These are phyloP conservation scores for Taiozyma onychis DNA, from an alignment of 1,139 yeast genomes.

Conservation along the genomic window DNA sequence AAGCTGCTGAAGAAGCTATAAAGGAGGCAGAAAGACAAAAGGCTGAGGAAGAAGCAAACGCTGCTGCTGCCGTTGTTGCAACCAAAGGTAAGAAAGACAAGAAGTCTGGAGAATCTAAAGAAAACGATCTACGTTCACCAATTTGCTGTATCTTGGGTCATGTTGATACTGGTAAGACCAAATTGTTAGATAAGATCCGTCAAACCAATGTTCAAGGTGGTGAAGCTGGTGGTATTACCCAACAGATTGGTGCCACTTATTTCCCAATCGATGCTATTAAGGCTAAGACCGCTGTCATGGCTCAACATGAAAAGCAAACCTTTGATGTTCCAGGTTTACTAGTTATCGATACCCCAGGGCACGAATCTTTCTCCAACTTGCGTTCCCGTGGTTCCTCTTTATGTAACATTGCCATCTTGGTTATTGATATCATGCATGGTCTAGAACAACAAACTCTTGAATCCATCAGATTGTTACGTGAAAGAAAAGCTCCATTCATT, in stretches of 20 bases:
- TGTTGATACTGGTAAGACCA: slow-evolving; percentile 99
- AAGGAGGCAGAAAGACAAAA: slow-evolving; percentile 23
- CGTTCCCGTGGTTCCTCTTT: slow-evolving; percentile 98
- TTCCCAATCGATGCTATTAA: slow-evolving; percentile 95
- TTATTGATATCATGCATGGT: slow-evolving; percentile 98
- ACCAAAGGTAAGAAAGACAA: slow-evolving; percentile 22
- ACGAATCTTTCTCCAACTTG: slow-evolving; percentile 96
- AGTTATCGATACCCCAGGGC: slow-evolving; percentile 98
- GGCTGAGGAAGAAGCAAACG: slow-evolving; percentile 23
- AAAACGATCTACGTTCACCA: slow-evolving; percentile 81
- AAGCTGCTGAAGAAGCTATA: slow-evolving; percentile 5
- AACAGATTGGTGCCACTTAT: slow-evolving; percentile 99
- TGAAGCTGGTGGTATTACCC: slow-evolving; percentile 99
- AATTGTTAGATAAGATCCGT: slow-evolving; percentile 91
- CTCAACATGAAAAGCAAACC: slow-evolving; percentile 73
- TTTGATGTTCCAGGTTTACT: slow-evolving; percentile 96
- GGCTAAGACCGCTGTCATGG: slow-evolving; percentile 88
- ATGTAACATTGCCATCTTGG: slow-evolving; percentile 98
- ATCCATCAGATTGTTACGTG: slow-evolving; percentile 85
- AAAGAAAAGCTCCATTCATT: slow-evolving; percentile 95
- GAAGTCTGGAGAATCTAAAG: slow-evolving; percentile 24
- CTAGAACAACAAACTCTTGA: slow-evolving; percentile 96
- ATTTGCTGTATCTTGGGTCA: slow-evolving; percentile 99
- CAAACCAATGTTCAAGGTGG: slow-evolving; percentile 99
- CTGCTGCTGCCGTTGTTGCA: slow-evolving; percentile 19